Evolutionary conservation across 441 rosid species (phyloP), one percentile per base, ranked within the genome.

Genomic region (Jatropha multifida): DNA sequence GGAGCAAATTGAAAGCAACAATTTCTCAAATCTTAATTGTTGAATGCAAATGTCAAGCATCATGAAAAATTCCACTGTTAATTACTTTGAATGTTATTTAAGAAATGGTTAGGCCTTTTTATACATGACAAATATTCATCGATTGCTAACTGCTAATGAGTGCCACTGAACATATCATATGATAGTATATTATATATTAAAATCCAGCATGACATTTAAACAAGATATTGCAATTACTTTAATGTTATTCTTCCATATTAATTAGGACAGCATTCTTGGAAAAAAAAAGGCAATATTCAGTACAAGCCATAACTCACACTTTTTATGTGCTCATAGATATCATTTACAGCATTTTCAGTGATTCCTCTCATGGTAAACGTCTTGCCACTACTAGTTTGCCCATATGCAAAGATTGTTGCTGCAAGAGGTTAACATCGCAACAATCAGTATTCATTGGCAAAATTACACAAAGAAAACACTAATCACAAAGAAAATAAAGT

Each of bases 311-410:
- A 49, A 77, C 87, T 87, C 81, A 94, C 98, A 76, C 81, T 86
- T 73, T 85, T 71, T 68, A 94, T 88, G 73, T 88, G 96, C 49
- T 90, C 88, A 67, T 85, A 94, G 74, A 94, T 89, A 76, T 94
- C 95, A 65, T 81, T 86, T 64, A 91, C 78, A 26, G 88, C 99
- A 82, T 84, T 83, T 77, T 94, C 92, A 9, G 97, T 88, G 72
- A 94, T 84, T 51, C 97, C 97, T 76, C 90, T 86, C 97, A 92
- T 94, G 46, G 98, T 92, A 81, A 82, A 94, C 60, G 97, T 92
- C 85, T 94, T 94, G 58, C 97, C 99, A 64, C 98, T 92, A 63
- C 98, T 89, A 44, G 97, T 94, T 82, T 94, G 99, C 81, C 99
- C 99, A 82, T 94, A 94, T 0, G 97, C 97, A 81, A 92, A 94